Conservation (phyloP, 2,329 filamentous ascomycete genomes). For the Botrytis deweyae region DNA sequence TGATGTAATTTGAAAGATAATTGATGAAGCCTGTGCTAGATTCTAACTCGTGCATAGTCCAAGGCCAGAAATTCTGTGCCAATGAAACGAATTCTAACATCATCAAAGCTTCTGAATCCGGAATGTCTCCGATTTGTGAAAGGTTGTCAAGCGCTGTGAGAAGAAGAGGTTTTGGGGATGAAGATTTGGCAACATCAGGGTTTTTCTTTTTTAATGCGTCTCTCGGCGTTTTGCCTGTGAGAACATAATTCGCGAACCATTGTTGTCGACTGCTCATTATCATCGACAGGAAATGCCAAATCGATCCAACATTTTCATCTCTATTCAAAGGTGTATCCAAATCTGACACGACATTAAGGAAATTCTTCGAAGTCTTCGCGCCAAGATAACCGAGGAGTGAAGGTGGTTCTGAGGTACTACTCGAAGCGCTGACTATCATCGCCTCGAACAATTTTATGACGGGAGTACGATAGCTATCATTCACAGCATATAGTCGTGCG, state of each 20-base stretch:
- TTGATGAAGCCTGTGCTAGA: conserved; percentile 72
- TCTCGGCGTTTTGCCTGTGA: conserved; percentile 83
- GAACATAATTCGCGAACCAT: conserved; percentile 90
- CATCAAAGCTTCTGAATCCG: conserved; percentile 65
- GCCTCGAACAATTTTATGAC: conserved; percentile 70
- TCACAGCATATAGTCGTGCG: conserved; percentile 71
- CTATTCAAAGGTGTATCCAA: conserved; percentile 75
- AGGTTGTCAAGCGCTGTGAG: conserved; percentile 71
- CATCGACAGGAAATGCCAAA: conserved; percentile 84
- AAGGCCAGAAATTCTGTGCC: conserved; percentile 93
- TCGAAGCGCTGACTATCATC: conserved; percentile 68
- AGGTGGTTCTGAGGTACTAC: conserved; percentile 71
- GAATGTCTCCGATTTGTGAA: conserved; percentile 61
- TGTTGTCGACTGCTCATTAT: conserved; percentile 89
- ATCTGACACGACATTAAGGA: conserved; percentile 73
- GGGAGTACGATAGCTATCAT: conserved; percentile 63
- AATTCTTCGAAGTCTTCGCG: conserved; percentile 76
- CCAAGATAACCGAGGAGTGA: conserved; percentile 91
- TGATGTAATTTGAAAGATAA: conserved; percentile 69
- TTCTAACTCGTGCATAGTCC: conserved; percentile 80
- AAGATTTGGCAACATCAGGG: conserved; percentile 45
- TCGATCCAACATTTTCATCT: conserved; percentile 60
- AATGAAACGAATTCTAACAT: conserved; percentile 85
- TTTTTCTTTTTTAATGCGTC: conserved; percentile 61
- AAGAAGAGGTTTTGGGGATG: conserved; percentile 61